Percentiles rank a stretch among this genome's conserved stretches.
Evolutionary conservation across 1,139 yeast genomes (phyloP).

Genomic region (Debaryomyces robertsiae): DNA sequence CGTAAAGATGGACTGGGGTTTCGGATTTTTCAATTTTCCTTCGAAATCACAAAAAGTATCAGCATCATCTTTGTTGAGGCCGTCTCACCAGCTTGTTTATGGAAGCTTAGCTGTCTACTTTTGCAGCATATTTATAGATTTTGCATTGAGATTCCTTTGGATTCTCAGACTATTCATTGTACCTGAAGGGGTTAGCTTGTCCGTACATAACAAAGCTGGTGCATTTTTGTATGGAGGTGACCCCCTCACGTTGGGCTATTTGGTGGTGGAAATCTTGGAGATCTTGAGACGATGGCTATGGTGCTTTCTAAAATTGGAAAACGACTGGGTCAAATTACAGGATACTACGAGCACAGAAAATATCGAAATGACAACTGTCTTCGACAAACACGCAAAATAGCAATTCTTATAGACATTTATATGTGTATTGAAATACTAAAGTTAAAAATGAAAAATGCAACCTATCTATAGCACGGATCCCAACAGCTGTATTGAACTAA

Average conservation of each 20-base stretch:
- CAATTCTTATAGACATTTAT: slow-evolving; percentile 3
- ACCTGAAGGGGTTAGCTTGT: slow-evolving; percentile 23
- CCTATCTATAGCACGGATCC: slow-evolving; percentile 1
- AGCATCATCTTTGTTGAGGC: slow-evolving; percentile 22
- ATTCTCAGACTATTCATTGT: slow-evolving; percentile 50
- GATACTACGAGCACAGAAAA: slow-evolving; percentile 4
- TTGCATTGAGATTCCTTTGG: slow-evolving; percentile 75
- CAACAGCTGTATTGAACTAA: slow-evolving; percentile 1
- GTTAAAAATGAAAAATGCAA: slow-evolving; percentile 6
- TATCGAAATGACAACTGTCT: slow-evolving; percentile 1
- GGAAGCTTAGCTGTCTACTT: slow-evolving; percentile 39
- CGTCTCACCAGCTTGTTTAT: slow-evolving; percentile 24
- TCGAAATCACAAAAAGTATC: slow-evolving; percentile 14
- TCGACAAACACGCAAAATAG: slow-evolving; percentile 1
- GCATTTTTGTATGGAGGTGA: slow-evolving; percentile 43
- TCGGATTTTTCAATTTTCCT: slow-evolving; percentile 51
- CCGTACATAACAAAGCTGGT: slow-evolving; percentile 5
- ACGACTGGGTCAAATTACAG: slow-evolving; percentile 58
- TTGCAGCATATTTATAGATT: slow-evolving; percentile 59
- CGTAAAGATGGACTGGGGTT: slow-evolving; percentile 83
- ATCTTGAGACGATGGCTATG: slow-evolving; percentile 83
- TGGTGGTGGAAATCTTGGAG: slow-evolving; percentile 70
- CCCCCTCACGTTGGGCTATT: slow-evolving; percentile 60
- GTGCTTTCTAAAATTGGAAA: slow-evolving; percentile 82
- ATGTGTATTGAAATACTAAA: slow-evolving; percentile 8